Base-by-base conservation (phyloP, 352 stramenopile species). In the Phytophthora quininea region DNA sequence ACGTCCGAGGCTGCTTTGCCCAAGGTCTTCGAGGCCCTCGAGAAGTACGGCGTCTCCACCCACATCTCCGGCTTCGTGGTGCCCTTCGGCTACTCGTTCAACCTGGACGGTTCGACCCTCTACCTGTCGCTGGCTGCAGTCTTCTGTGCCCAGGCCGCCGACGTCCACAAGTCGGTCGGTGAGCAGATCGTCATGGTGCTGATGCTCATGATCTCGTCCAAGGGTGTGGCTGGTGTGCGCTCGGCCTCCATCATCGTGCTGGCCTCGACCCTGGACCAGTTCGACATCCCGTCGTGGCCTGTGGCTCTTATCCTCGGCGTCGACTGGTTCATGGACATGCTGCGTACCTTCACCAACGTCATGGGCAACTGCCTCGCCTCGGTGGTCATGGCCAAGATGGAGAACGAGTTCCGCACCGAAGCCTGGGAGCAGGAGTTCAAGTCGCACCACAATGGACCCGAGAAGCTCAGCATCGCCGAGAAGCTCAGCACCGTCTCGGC, bases 51-150 rank as follows among this genome's bases (percentile, higher is more conserved):
- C 40, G 80, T 89, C 9, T 74, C 76, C 0, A 63, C 71, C 7
- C 73, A 87, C 63, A 76, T 89, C 50, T 79, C 74, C 29, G 67
- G 73, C 5, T 87, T 89, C 40, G 80, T 89, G 6, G 78, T 89
- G 8, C 77, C 77, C 0, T 87, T 87, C 53, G 80, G 80, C 31
- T 89, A 87, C 69, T 89, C 80, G 60, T 87, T 89, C 75, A 89
- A 89, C 68, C 62, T 87, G 2, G 80, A 89, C 51, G 80, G 73
- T 11, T 80, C 73, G 12, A 84, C 80, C 0, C 52, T 89, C 15
- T 86, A 89, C 71, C 35, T 87, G 30, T 82, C 80, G 5, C 57
- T 89, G 0, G 71, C 66, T 4, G 56, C 78, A 0, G 68, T 89
- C 35, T 89, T 89, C 51, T 89, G 80, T 32, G 80, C 80, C 1